Percentiles rank a stretch among this genome's conserved stretches.
phyloP scores from a whole-genome alignment of 805 yeast genomes.

The Schwanniomyces polymorphus region DNA sequence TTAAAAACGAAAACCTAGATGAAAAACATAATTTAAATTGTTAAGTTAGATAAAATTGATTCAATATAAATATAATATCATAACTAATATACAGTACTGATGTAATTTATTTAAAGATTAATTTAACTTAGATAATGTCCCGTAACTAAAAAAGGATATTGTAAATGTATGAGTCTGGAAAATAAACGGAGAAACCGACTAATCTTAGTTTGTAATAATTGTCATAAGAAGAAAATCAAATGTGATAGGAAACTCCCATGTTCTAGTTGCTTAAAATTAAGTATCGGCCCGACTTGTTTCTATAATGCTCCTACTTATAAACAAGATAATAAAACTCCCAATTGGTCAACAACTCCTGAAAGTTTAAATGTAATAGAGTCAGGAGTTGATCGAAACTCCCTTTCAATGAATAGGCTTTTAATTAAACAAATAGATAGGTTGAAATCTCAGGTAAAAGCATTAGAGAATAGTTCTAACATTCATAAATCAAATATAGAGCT shows the following conservation, averaged over 20 bases:
- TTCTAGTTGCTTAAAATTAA: conserved; percentile 14
- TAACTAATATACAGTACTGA: too few species aligned
- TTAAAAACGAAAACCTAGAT: background rate
- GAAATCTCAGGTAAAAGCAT: background rate
- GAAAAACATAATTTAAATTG: background rate
- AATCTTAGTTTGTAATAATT: conserved; percentile 46
- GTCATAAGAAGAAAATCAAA: conserved; percentile 48
- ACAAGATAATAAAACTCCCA: background rate
- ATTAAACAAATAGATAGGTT: background rate
- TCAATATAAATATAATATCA: background rate
- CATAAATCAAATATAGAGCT: background rate
- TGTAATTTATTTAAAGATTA: too few species aligned
- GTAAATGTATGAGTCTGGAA: background rate
- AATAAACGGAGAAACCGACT: conserved; percentile 38
- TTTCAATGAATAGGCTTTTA: background rate
- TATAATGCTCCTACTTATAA: conserved; percentile 2
- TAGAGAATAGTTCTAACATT: background rate
- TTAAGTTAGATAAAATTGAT: background rate
- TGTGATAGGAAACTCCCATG: conserved; percentile 37
- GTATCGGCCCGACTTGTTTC: conserved; percentile 4
- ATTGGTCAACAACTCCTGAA: background rate
- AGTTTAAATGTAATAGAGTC: background rate
- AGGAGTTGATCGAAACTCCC: background rate
- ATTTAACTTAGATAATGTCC: too few species aligned
- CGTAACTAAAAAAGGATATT: too few species aligned